These are phyloP conservation scores for Plasmodium malariae DNA, from an alignment of 169 alveolate genomes.

Conservation along the genomic window DNA sequence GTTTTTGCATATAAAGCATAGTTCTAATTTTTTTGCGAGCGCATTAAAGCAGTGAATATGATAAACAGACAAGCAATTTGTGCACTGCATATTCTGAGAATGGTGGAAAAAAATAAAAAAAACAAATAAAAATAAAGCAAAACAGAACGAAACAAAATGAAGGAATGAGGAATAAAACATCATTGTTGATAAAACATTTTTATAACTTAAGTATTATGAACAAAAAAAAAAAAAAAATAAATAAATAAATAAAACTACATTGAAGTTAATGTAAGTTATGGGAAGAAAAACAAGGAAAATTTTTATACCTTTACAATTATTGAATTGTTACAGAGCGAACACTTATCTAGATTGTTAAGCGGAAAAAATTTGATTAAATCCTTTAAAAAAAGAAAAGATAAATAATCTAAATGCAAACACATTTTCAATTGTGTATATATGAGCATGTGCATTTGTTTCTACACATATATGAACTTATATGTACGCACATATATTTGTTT, in stretches of 20 bases:
- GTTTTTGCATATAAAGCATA: conserved; percentile 63
- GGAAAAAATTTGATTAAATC: conserved; percentile 63
- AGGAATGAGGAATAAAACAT: too few relatives aligned
- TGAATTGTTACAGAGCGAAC: conserved; percentile 61
- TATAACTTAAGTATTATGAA: background rate
- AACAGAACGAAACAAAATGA: background rate
- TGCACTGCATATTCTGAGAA: conserved; percentile 43
- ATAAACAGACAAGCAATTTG: conserved; percentile 37
- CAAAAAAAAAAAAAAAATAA: background rate
- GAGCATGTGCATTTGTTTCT: background rate
- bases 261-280: background rate
- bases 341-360: conserved; percentile 47
- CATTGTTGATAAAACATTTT: background rate
- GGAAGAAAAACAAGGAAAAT: background rate
- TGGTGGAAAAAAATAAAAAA: conserved; percentile 11
- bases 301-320: conserved; percentile 59
- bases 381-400: conserved; percentile 24
- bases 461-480: background rate
- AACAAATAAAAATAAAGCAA: background rate
- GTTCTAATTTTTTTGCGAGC: conserved; percentile 46
- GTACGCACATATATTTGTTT: background rate
- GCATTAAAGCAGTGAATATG: conserved; percentile 55
- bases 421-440: background rate
- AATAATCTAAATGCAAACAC: background rate
- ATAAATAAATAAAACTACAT: background rate